Evolutionary conservation across 768 basidiomycete genomes (phyloP), one percentile per base, ranked within the genome.

Genomic region (Phylloporus scabripes): DNA sequence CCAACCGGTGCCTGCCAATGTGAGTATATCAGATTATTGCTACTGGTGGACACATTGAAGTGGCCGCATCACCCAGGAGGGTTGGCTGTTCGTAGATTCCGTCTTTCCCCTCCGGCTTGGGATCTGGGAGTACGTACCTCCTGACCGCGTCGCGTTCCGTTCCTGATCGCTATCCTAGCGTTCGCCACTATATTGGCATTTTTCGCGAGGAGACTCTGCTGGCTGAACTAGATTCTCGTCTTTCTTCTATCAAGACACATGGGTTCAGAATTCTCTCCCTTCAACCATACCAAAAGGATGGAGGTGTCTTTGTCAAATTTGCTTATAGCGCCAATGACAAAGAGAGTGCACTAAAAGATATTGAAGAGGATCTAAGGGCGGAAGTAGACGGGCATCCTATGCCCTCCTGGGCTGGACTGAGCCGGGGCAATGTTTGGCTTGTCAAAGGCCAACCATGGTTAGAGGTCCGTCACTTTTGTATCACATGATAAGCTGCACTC

Each of bases 301-400:
- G 92, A 2, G 92, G 92, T 5, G 83, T 89, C 14, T 92, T 91
- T 61, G 83, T 92, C 32, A 74, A 74, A 28, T 91, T 92, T 63
- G 67, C 72, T 18, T 94, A 84, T 59, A 66, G 56, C 26, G 65
- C 72, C 3, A 57, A 53, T 26, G 69, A 70, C 52, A 55, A 61
- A 15, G 68, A 77, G 18, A 60, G 50, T 14, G 73, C 75, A 10
- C 60, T 81, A 7, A 63, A 66, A 21, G 67, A 68, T 2, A 78
- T 92, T 5, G 70, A 85, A 55, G 56, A 66, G 2, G 68, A 73
- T 18, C 59, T 88, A 1, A 69, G 71, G 45, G 66, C 71, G 10
- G 70, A 76, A 52, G 67, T 71, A 1, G 60, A 62, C 24, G 68
- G 76, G 40, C 64, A 76, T 34, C 85, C 80, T 4, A 63, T 84